These are phyloP conservation scores for Pisolithus thermaeus DNA, from an alignment of 1,284 basidiomycete species.

Conservation along the genomic window DNA sequence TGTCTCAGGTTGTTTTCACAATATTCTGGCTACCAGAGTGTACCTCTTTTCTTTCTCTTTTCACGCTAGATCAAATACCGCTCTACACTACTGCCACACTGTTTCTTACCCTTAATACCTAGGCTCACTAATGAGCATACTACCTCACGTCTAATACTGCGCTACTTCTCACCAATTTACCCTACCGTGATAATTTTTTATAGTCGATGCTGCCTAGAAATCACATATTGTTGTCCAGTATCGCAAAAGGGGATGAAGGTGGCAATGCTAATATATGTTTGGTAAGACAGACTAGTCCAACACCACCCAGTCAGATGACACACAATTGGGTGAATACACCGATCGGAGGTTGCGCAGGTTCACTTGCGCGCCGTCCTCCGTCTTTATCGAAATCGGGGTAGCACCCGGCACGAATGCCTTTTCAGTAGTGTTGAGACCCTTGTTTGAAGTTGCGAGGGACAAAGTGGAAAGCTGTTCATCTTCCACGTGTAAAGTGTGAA, in stretches of 20 bases:
- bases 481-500: constrained; percentile 27
- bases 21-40: not conserved
- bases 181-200: too few relatives aligned
- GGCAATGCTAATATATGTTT: constrained; percentile 15
- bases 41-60: not conserved
- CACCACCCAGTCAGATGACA: too few relatives aligned
- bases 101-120: not conserved
- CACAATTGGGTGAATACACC: too few relatives aligned
- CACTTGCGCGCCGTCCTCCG: too few relatives aligned
- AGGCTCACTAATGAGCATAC: too few relatives aligned
- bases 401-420: constrained; percentile 2
- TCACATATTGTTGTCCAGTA: constrained; percentile 20
- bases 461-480: constrained; percentile 17
- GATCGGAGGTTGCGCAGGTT: too few relatives aligned
- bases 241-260: constrained; percentile 21
- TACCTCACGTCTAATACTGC: too few relatives aligned
- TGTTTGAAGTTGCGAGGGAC: constrained; percentile 2
- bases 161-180: too few relatives aligned
- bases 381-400: constrained; percentile 15
- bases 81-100: too few relatives aligned
- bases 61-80: not conserved
- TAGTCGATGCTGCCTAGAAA: not conserved
- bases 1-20: not conserved
- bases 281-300: not conserved
- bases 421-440: constrained; percentile 20